Percentiles rank a stretch among this genome's conserved stretches.
Conservation (phyloP, 345 rosid species). For the Hibiscus tridactylites region DNA sequence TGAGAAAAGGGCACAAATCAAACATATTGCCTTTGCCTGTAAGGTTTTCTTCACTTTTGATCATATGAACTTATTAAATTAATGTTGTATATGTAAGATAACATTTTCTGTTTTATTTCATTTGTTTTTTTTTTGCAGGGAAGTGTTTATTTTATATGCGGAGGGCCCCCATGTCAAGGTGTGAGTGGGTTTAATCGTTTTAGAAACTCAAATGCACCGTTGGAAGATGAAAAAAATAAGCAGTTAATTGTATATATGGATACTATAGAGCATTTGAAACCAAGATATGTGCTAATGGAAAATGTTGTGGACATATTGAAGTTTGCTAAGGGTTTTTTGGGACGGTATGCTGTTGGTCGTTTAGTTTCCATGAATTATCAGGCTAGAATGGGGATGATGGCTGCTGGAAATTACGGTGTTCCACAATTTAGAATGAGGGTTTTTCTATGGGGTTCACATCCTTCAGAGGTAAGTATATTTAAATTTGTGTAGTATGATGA, state of each 20-base stretch:
- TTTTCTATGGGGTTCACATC: slow-evolving; percentile 65
- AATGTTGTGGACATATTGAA: slow-evolving; percentile 66
- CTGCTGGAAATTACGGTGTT: slow-evolving; percentile 76
- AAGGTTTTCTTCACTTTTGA: slow-evolving; percentile 7
- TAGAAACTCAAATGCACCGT: slow-evolving; percentile 37
- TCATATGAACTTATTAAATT: neutral
- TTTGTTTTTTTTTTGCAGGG: slow-evolving; percentile 33
- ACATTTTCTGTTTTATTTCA: neutral
- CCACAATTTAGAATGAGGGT: slow-evolving; percentile 68
- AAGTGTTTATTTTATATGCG: slow-evolving; percentile 53
- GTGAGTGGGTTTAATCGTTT: slow-evolving; percentile 65
- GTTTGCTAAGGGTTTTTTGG: slow-evolving; percentile 46
- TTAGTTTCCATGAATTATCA: slow-evolving; percentile 68
- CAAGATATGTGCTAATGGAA: slow-evolving; percentile 60
- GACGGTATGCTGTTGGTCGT: slow-evolving; percentile 57
- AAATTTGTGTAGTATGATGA: neutral
- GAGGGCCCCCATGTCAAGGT: slow-evolving; percentile 87
- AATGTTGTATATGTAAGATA: neutral
- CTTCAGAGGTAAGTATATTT: slow-evolving; percentile 32
- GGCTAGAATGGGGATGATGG: slow-evolving; percentile 63
- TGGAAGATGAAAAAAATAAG: slow-evolving; percentile 49
- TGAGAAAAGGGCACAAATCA: slow-evolving; percentile 31
- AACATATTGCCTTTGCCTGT: slow-evolving; percentile 56
- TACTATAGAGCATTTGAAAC: slow-evolving; percentile 48
- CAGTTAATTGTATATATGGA: slow-evolving; percentile 70